Percentiles rank a stretch among this genome's conserved stretches.
Evolutionary conservation across 2,329 filamentous ascomycete species (phyloP).

Genomic region (Cytospora schulzeri): DNA sequence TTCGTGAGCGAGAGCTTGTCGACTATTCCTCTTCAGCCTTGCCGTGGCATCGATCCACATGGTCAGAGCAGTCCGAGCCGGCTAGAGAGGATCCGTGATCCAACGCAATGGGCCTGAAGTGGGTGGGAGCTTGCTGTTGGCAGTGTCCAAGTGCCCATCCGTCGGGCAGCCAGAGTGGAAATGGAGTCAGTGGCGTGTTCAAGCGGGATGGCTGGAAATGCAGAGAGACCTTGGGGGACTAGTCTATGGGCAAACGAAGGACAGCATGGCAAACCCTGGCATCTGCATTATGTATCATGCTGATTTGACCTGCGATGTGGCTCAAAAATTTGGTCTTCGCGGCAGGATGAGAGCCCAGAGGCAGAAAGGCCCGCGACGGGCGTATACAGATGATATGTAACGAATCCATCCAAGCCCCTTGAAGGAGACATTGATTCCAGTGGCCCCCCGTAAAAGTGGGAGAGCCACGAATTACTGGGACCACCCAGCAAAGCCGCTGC

Average conservation of each 20-base stretch:
- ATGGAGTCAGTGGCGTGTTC: constrained; percentile 25
- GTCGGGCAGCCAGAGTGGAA: constrained; percentile 30
- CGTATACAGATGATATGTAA: constrained; percentile 24
- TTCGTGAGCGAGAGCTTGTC: constrained; percentile 16
- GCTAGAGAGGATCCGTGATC: constrained; percentile 9
- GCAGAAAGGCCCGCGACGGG: constrained; percentile 6
- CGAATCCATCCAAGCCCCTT: constrained; percentile 13
- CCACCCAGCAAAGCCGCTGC: constrained; percentile 18
- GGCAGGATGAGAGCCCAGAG: constrained; percentile 5
- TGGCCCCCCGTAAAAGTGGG: constrained; percentile 20
- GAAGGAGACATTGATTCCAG: constrained; percentile 19
- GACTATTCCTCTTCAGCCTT: constrained; percentile 27
- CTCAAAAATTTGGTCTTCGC: constrained; percentile 15
- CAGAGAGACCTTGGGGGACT: constrained; percentile 24
- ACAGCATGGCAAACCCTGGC: constrained; percentile 25
- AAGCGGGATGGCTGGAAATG: constrained; percentile 14
- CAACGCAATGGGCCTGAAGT: constrained; percentile 23
- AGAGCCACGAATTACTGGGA: constrained; percentile 21
- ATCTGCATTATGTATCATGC: constrained; percentile 23
- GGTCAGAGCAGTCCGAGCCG: constrained; percentile 35
- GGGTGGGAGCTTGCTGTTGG: constrained; percentile 21
- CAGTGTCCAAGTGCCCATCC: constrained; percentile 19
- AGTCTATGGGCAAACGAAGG: constrained; percentile 19
- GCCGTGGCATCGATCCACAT: constrained; percentile 33
- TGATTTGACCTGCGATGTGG: constrained; percentile 23